A percentile compares a stretch with the other conserved stretches of the same genome.
These are phyloP conservation scores for Leishmania mexicana DNA, from an alignment of 208 protist species.

Conservation along the genomic window DNA sequence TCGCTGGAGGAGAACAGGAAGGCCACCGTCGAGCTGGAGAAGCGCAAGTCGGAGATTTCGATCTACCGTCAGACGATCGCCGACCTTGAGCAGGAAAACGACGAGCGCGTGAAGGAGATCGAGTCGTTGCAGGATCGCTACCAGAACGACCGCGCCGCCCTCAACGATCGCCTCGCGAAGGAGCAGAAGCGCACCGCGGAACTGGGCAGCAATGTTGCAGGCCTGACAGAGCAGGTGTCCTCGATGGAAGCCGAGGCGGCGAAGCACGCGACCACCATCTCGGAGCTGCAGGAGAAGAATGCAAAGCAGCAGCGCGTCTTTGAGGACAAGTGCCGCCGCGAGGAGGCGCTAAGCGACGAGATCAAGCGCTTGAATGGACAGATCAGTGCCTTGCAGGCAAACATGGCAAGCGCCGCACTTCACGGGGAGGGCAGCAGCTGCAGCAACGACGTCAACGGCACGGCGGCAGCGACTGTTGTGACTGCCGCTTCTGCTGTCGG, in stretches of 20 bases:
- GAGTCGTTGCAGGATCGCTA: constrained; percentile 72
- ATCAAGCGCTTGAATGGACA: constrained; percentile 29
- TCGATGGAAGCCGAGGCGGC: constrained; percentile 37
- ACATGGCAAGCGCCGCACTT: constrained; percentile 1
- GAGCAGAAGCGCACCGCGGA: constrained; percentile 59
- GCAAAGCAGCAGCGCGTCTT: constrained; percentile 67
- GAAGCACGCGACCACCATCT: constrained; percentile 26
- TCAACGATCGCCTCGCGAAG: constrained; percentile 46
- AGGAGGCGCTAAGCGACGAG: constrained; percentile 47
- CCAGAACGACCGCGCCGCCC: constrained; percentile 44
- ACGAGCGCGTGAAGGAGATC: constrained; percentile 83
- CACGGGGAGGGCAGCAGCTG: not conserved
- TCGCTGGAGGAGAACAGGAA: constrained; percentile 50
- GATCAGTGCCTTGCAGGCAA: constrained; percentile 10
- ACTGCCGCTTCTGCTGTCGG: not conserved
- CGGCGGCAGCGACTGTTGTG: not conserved
- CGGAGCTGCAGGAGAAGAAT: constrained; percentile 52
- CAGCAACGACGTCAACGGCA: not conserved
- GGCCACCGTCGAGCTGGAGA: constrained; percentile 64
- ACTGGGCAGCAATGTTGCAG: constrained; percentile 21
- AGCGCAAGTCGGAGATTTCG: constrained; percentile 87
- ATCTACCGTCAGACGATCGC: constrained; percentile 87
- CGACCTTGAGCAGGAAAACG: constrained; percentile 82
- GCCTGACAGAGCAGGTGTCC: constrained; percentile 23
- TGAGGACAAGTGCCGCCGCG: constrained; percentile 64